phyloP scores from a whole-genome alignment of 1,139 yeast genomes.

The Blastobotrys raffinosifermentans region DNA sequence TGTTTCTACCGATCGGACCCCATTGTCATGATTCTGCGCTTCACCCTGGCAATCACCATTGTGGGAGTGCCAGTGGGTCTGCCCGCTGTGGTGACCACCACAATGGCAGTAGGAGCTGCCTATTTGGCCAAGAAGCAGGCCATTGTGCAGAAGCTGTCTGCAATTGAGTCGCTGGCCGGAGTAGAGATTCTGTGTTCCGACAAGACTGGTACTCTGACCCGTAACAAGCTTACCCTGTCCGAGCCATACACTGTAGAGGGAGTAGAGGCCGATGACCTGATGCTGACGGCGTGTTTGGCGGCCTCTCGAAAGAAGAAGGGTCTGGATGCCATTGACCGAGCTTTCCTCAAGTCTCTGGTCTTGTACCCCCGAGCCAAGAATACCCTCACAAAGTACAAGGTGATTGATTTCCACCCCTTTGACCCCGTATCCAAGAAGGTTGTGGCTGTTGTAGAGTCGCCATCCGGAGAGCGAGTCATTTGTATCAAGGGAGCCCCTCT shows the following conservation, averaged over 20 bases:
- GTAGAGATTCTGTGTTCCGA: constrained; percentile 91
- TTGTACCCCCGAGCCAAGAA: constrained; percentile 52
- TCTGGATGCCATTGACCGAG: constrained; percentile 96
- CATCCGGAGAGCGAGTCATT: constrained; percentile 59
- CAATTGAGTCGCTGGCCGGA: constrained; percentile 90
- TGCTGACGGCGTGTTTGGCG: constrained; percentile 97
- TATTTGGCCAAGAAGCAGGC: constrained; percentile 90
- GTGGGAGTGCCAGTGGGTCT: constrained; percentile 98
- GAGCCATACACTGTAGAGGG: constrained; percentile 99
- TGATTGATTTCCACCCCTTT: constrained; percentile 62
- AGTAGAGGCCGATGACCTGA: constrained; percentile 94
- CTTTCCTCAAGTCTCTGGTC: constrained; percentile 82
- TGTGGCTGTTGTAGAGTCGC: constrained; percentile 62
- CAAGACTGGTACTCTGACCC: constrained; percentile 97
- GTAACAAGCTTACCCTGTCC: constrained; percentile 91
- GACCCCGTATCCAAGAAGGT: constrained; percentile 71
- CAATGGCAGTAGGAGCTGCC: constrained; percentile 97
- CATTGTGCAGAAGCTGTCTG: constrained; percentile 85
- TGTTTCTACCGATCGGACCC: constrained; percentile 90
- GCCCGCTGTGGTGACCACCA: constrained; percentile 91
- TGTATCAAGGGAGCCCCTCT: constrained; percentile 73
- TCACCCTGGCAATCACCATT: constrained; percentile 89
- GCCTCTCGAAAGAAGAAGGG: constrained; percentile 99
- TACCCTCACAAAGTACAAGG: constrained; percentile 60
- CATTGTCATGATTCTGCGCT: constrained; percentile 88